Evolutionary conservation across 1,284 basidiomycete species (phyloP).

Genomic region (Rhodofomes roseus): DNA sequence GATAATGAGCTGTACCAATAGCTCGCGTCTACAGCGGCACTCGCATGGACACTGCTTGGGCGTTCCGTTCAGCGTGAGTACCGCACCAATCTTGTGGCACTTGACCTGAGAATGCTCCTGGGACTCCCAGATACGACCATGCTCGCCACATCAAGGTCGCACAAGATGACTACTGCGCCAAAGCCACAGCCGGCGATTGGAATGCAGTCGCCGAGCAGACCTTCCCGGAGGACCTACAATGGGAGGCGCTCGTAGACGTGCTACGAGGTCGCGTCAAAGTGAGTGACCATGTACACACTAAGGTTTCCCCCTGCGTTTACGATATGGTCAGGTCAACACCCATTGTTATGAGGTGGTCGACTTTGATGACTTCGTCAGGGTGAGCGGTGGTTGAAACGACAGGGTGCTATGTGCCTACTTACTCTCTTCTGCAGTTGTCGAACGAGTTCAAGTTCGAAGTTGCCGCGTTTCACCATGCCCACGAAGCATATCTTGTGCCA

Average conservation of each 20-base stretch:
- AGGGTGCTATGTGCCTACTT: not conserved
- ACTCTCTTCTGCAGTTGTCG: constrained; percentile 41
- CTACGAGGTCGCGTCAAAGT: constrained; percentile 80
- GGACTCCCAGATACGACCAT: constrained; percentile 50
- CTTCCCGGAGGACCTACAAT: constrained; percentile 79
- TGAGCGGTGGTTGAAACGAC: constrained; percentile 20
- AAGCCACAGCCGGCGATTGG: constrained; percentile 58
- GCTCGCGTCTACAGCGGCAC: constrained; percentile 36
- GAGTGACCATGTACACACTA: not conserved
- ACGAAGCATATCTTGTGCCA: constrained; percentile 85
- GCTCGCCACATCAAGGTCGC: constrained; percentile 70
- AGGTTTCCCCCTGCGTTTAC: not conserved
- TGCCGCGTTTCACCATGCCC: constrained; percentile 85
- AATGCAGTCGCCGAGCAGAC: constrained; percentile 42
- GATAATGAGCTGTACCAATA: constrained; percentile 6
- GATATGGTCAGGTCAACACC: constrained; percentile 54
- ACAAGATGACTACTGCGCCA: constrained; percentile 74
- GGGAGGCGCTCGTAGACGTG: constrained; percentile 86
- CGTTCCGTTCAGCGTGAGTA: constrained; percentile 41
- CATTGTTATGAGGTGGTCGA: constrained; percentile 55
- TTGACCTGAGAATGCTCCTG: not conserved
- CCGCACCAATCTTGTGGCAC: not conserved
- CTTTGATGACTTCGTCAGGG: constrained; percentile 56
- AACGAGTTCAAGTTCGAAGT: constrained; percentile 82
- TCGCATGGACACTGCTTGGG: constrained; percentile 65